Evolutionary conservation across 2,329 filamentous ascomycete genomes (phyloP), one percentile per base, ranked within the genome.

Genomic region (Emericellopsis atlantica): DNA sequence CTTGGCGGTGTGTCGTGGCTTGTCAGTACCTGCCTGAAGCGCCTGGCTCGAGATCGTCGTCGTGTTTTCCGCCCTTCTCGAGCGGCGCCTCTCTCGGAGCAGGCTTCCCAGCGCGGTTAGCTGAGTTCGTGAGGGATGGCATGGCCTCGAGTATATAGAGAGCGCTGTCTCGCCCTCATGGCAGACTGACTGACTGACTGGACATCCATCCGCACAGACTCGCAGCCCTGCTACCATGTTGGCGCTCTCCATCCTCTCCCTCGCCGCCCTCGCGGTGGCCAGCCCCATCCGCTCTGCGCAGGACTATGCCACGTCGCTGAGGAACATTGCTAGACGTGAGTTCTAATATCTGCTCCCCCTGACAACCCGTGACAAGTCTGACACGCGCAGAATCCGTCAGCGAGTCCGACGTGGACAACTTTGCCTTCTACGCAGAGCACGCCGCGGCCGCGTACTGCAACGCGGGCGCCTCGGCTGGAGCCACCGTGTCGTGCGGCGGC

Each of bases 371-470:
- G 18, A 5, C 18, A 21, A 21, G 32, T 6, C 32, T 35, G n/a
- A 35, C 32, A 12, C 18, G 32, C 32, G 32, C n/a, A 40, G 39
- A 42, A n/a, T 10, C 44, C 4, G 50, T 64, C 38, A 57, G 58
- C 6, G 31, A 46, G 3, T 44, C 51, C 9, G 52, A 67, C 26
- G 51, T 69, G 12, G 46, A 48, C 44, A 60, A 58, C 43, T 58
- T 76, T 45, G 50, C 61, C 39, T 67, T 69, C 50, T 76, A 65
- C 47, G 59, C 64, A 24, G 65, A 77, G 53, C 73, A 73, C 47
- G 57, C 72, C 4, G 65, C 59, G 2, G 68, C 72, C 4, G 59
- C 66, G 3, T 74, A 74, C 54, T 78, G 74, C 60, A 76, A 76
- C 54, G 62, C 54, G 40, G 52, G 64, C 3, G 56, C 50, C 10